Evolutionary conservation across 148 eudicot species (phyloP).

Genomic region (Cornus suecica): DNA sequence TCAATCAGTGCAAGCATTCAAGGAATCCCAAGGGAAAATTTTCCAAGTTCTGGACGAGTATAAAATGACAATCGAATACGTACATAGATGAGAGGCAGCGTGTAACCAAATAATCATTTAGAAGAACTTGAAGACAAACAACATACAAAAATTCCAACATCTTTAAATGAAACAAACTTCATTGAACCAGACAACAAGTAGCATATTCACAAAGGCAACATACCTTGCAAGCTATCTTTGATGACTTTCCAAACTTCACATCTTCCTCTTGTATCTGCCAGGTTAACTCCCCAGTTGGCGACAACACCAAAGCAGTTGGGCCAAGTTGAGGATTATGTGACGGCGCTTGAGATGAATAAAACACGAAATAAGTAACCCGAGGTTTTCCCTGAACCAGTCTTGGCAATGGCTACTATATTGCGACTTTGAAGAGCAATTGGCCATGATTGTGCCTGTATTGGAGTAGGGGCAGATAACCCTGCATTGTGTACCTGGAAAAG

Average conservation of each 20-base stretch:
- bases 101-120: no score
- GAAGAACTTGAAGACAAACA: not conserved
- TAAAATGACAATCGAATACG: no score
- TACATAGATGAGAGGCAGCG: no score
- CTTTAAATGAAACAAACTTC: not conserved
- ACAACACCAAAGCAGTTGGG: slow-evolving; percentile 86
- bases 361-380: slow-evolving; percentile 86
- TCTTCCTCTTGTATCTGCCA: slow-evolving; percentile 97
- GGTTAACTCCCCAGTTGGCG: slow-evolving; percentile 94
- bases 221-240: slow-evolving; percentile 74
- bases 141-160: not conserved
- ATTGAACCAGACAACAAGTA: not conserved
- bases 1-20: no score
- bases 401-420: slow-evolving; percentile 87
- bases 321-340: slow-evolving; percentile 64
- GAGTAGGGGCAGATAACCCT: slow-evolving; percentile 84
- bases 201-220: slow-evolving; percentile 7
- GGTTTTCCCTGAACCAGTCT: slow-evolving; percentile 91
- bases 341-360: slow-evolving; percentile 67
- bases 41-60: no score
- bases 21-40: no score
- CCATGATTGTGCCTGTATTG: slow-evolving; percentile 96
- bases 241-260: slow-evolving; percentile 72
- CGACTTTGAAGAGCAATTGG: slow-evolving; percentile 77
- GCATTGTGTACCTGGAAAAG: slow-evolving; percentile 73